Evolutionary conservation across 495 filamentous ascomycete species (phyloP).

Genomic region (Penicillium pancosmium): DNA sequence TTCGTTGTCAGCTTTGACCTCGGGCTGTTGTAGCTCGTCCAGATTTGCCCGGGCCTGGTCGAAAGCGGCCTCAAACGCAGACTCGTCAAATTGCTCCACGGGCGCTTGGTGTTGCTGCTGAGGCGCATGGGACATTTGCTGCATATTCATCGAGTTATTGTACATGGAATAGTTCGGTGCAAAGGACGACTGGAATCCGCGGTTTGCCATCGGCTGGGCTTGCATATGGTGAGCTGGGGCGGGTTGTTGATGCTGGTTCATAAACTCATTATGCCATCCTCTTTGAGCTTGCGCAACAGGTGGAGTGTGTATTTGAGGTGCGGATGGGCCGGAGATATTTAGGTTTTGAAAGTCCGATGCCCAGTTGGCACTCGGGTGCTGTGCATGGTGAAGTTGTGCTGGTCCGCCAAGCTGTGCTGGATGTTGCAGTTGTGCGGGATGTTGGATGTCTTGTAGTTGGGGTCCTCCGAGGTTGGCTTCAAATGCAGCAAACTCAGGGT

Average conservation of each 20-base stretch:
- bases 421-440: conserved; percentile 37
- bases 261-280: conserved; percentile 61
- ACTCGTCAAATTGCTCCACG: conserved; percentile 55
- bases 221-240: conserved; percentile 24
- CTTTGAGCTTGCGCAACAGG: conserved; percentile 35
- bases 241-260: conserved; percentile 42
- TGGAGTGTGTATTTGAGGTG: conserved; percentile 36
- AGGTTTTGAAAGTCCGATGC: conserved; percentile 55
- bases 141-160: conserved; percentile 25
- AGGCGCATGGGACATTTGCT: conserved; percentile 30
- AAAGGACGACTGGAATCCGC: conserved; percentile 39
- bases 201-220: conserved; percentile 25
- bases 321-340: conserved; percentile 42
- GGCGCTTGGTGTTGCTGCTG: conserved; percentile 20
- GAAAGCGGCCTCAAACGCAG: conserved; percentile 67
- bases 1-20: conserved; percentile 14
- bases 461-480: conserved; percentile 53
- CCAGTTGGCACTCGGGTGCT: conserved; percentile 39
- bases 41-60: conserved; percentile 49
- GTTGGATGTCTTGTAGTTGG: conserved; percentile 29
- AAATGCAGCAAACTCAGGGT: conserved; percentile 73
- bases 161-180: conserved; percentile 31
- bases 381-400: conserved; percentile 18
- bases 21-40: conserved; percentile 33
- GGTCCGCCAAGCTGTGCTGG: conserved; percentile 28